Evolutionary conservation across 148 eudicot genomes (phyloP), one percentile per base, ranked within the genome.

Genomic region (Dysphania ambrosioides): DNA sequence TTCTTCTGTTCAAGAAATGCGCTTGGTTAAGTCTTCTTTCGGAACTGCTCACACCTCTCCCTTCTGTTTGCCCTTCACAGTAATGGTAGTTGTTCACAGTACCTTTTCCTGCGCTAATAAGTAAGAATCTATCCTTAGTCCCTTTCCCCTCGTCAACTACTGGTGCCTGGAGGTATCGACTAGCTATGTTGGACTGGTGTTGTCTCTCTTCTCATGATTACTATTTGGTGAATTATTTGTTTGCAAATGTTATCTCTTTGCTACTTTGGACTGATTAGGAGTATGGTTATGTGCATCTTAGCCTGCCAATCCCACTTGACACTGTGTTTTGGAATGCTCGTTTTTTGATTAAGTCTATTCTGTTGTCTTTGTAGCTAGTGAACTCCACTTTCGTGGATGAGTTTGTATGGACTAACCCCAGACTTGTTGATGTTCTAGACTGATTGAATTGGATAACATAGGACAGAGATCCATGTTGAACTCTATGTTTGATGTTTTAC

Each of bases 391-490:
- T 95, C 99, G 73, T 95, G 99, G 99, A 87, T 85, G 86, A 92
- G 91, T 63, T 89, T 95, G 35, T 95, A 95, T 65, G 99, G 99
- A 77, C 97, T 97, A 0, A 97, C 99, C 56, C 94, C 97, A 34
- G 99, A 95, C 74, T 68, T 87, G 88, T 81, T 87, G 47, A 82
- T 95, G 66, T 95, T 95, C 75, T 95, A 88, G 81, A 78, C 78
- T 73, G 35, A 29, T 67, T 30, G 23, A 13, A 19, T 57, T 31
- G 21, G 29, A 55, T 29, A 59, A 36, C 70, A 40, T 38, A 31
- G 32, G 49, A 23, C 47, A 4, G 19, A 55, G 34, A 70, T 16
- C 29, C 62, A 36, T 40, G 44, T 57, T n/a, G 24, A 38, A 62
- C 41, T 49, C 44, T 40, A 21, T 58, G 26, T 24, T 41, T 18